Evolutionary conservation across 2,329 filamentous ascomycete species (phyloP).

Genomic region (Colletotrichum gloeosporioides): DNA sequence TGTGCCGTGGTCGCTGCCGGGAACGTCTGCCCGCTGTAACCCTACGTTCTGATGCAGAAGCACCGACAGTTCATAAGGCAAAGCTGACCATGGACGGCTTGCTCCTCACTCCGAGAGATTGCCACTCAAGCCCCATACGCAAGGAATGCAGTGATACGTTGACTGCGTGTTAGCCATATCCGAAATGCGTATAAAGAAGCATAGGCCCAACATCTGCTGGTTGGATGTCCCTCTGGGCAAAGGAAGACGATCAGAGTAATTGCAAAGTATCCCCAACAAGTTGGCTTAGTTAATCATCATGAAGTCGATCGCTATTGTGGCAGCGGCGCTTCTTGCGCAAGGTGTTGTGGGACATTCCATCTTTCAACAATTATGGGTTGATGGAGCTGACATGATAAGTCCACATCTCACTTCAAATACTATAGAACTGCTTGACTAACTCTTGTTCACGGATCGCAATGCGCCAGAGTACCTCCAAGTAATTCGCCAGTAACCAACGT

Average conservation of each 20-base stretch:
- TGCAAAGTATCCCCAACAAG: background rate
- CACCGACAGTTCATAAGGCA: background rate
- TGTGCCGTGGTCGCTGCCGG: background rate
- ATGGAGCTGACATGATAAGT: constrained; percentile 43
- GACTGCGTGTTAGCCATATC: fast-evolving
- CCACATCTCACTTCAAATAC: constrained; percentile 11
- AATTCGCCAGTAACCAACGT: constrained; percentile 59
- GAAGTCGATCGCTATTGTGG: constrained; percentile 38
- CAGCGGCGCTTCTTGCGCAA: constrained; percentile 37
- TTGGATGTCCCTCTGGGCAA: background rate
- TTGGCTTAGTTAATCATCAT: constrained; percentile 25
- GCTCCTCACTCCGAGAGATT: background rate
- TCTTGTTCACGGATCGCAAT: constrained; percentile 41
- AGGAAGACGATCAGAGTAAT: background rate
- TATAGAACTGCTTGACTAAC: background rate
- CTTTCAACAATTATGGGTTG: constrained; percentile 55
- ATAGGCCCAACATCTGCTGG: background rate
- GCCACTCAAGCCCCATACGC: background rate
- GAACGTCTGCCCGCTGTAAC: background rate
- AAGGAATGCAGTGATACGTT: background rate
- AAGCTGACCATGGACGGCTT: background rate
- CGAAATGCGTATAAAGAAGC: background rate
- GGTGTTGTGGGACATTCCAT: constrained; percentile 51
- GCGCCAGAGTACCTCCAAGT: constrained; percentile 50
- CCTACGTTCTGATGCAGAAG: background rate